phyloP scores from a whole-genome alignment of 208 protist species.

The Leishmania major region DNA sequence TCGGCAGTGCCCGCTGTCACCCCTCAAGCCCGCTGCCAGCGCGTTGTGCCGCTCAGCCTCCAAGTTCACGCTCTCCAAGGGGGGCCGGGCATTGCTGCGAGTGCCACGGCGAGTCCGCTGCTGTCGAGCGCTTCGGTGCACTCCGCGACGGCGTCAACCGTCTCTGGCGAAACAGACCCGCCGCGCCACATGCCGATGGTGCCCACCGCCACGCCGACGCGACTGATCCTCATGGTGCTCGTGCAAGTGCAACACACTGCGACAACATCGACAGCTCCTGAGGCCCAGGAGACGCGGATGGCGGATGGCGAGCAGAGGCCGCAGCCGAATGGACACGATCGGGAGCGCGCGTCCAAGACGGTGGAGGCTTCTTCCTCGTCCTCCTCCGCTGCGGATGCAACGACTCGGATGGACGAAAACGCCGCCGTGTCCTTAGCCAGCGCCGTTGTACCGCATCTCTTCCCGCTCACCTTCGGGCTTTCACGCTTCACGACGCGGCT shows the following conservation, averaged over 20 bases:
- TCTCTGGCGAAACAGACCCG: slow-evolving; percentile 20
- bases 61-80: slow-evolving; percentile 28
- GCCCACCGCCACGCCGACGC: slow-evolving; percentile 11
- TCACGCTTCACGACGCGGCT: slow-evolving; percentile 23
- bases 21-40: not conserved
- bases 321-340: not conserved
- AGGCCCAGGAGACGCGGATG: not conserved
- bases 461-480: slow-evolving; percentile 18
- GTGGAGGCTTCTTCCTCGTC: not conserved
- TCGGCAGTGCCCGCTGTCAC: not conserved
- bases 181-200: not conserved
- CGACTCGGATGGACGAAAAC: slow-evolving; percentile 1
- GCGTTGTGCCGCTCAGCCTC: slow-evolving; percentile 30
- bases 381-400: not conserved
- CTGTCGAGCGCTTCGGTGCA: slow-evolving; percentile 5
- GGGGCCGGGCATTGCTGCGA: not conserved
- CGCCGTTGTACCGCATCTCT: slow-evolving; percentile 21
- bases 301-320: not conserved
- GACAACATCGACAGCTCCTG: not conserved
- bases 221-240: slow-evolving; percentile 28
- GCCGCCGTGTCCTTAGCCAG: slow-evolving; percentile 7
- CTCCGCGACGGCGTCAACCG: slow-evolving; percentile 5
- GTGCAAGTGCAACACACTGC: slow-evolving; percentile 12
- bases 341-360: not conserved
- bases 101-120: not conserved